A percentile compares a stretch with the other conserved stretches of the same genome.
These are phyloP conservation scores for Cladophialophora exuberans DNA, from an alignment of 2,329 filamentous ascomycete genomes.

Conservation along the genomic window DNA sequence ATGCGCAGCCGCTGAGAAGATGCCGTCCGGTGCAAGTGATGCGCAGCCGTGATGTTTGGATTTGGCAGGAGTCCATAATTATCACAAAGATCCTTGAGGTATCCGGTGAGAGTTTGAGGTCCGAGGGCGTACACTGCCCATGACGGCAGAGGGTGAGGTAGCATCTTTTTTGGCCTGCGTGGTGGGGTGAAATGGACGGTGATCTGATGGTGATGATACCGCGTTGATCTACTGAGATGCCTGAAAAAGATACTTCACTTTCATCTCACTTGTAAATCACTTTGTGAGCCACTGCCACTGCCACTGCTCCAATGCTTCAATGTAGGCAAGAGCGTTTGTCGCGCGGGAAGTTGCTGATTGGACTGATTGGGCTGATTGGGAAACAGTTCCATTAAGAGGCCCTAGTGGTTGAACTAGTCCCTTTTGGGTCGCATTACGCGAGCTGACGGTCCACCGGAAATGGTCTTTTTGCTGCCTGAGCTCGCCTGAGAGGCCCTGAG, in stretches of 20 bases:
- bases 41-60: background rate
- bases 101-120: background rate
- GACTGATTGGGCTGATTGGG: background rate
- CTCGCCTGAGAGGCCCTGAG: no score
- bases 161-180: background rate
- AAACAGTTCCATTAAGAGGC: background rate
- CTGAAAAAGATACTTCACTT: no score
- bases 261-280: no score
- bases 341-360: background rate
- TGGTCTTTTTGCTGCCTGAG: background rate
- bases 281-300: no score
- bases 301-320: no score
- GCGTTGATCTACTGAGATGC: no score
- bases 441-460: constrained; percentile 12
- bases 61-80: constrained; percentile 4
- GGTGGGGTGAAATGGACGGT: no score
- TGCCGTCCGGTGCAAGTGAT: background rate
- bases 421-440: constrained; percentile 22
- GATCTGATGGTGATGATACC: background rate
- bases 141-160: background rate
- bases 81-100: background rate
- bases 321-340: background rate
- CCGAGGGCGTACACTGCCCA: background rate
- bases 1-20: background rate
- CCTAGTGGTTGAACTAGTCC: constrained; percentile 1